Conservation (phyloP, 2,329 filamentous ascomycete genomes). For the Neonectria sp. region DNA sequence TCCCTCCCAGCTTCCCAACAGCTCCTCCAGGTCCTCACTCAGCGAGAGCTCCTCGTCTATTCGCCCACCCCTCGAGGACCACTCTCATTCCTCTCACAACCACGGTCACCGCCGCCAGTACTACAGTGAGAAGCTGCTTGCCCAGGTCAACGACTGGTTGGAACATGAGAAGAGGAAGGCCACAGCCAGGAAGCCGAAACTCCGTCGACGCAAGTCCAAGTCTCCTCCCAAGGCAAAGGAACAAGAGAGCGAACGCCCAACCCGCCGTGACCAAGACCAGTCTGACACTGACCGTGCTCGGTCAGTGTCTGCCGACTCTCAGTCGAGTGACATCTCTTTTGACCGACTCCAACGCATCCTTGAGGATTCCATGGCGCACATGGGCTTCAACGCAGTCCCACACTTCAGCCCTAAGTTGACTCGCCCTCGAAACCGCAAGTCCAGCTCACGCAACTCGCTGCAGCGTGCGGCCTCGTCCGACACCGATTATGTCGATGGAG, state of each 20-base stretch:
- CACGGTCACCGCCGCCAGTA: constrained; percentile 55
- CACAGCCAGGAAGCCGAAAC: constrained; percentile 62
- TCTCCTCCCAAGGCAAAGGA: constrained; percentile 51
- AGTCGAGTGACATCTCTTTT: constrained; percentile 80
- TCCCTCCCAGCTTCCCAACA: constrained; percentile 48
- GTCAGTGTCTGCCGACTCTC: constrained; percentile 73
- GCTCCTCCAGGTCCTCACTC: constrained; percentile 64
- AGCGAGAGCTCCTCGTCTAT: constrained; percentile 50
- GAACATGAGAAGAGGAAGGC: constrained; percentile 81
- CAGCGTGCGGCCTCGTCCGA: constrained; percentile 77
- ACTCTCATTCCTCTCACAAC: constrained; percentile 42
- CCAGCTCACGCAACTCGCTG: constrained; percentile 53
- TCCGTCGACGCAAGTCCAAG: constrained; percentile 58
- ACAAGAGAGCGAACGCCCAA: constrained; percentile 26
- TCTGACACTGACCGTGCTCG: constrained; percentile 49
- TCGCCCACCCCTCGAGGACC: constrained; percentile 49
- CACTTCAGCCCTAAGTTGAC: constrained; percentile 58
- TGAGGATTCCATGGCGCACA: constrained; percentile 73
- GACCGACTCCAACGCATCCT: constrained; percentile 87
- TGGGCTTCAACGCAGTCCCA: constrained; percentile 65
- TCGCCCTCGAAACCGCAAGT: constrained; percentile 58
- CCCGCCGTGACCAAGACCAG: constrained; percentile 42
- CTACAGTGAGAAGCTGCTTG: constrained; percentile 72
- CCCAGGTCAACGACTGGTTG: constrained; percentile 87
- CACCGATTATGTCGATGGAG: constrained; percentile 87